Base-by-base conservation (phyloP, 2,329 filamentous ascomycete genomes). In the Purpureocillium takamizusanense region DNA sequence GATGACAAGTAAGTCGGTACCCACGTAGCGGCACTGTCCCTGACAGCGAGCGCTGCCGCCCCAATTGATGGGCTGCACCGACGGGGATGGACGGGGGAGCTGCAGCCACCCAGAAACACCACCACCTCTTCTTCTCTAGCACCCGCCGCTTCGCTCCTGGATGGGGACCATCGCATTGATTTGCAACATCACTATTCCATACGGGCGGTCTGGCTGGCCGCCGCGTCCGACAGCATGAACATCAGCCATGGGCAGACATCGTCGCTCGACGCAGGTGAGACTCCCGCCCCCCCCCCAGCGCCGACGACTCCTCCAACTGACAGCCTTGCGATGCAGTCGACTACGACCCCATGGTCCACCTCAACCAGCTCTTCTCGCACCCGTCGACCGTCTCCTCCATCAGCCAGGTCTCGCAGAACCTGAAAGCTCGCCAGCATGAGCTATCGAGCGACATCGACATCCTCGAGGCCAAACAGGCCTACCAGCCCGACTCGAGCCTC, bases 281-380 rank as follows among this genome's bases (percentile, higher is more conserved):
- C 17, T 3, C 7, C 34, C 32, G n/a, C 7, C n/a, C 2, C 16
- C 9, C n/a, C 11, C 11, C 16, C 31, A 43, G 18, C 27, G 28
- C 4, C 28, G 6, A 13, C 28, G 28, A 13, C 7, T 28, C 25
- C 11, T 12, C 28, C 28, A 13, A 12, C 28, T 30, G n/a, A 14
- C 28, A 13, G 28, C 28, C 4, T 30, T 38, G 29, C n/a, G 36
- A 28, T 12, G 41, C 42, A 76, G 73, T 67, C 60, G 81, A 95
- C 61, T 97, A 95, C 66, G 83, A 97, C 59, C 88, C 92, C 38
- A 83, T 97, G 58, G 76, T 86, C 51, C 88, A 98, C 63, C 75
- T 98, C 40, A 97, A 98, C 67, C 73, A 83, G 45, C 82, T 98
- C 53, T 98, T 98, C 69, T 81, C 87, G 36, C 86, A 94, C 53